Base-by-base conservation (phyloP, 73 alveolate species). In the Stentor coeruleus region DNA sequence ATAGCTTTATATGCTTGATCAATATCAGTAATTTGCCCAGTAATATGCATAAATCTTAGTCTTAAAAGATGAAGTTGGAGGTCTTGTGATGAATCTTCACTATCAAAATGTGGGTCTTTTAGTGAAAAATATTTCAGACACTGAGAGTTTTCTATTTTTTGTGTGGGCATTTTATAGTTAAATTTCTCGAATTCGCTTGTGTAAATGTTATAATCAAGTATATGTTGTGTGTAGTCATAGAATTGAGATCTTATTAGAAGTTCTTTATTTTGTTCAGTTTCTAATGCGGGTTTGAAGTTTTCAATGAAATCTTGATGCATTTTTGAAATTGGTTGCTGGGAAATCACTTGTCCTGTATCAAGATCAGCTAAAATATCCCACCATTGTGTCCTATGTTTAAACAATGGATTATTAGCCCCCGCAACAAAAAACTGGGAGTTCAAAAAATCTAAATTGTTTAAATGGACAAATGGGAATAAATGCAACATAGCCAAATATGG, bases 361-460 rank as follows among this genome's bases (percentile, higher is more conserved):
- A 75, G 83, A 75, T 75, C 83, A n/a, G 35, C 83, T 37, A 37
- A 38, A n/a, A 75, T n/a, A 38, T 75, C 83, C 58, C 83, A 75
- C 72, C 83, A 75, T 75, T 75, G 72, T 20, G 26, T 20, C 1
- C 83, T 28, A 3, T 20, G 41, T 36, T 38, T 31, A 33, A 75
- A 75, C 14, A 75, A n/a, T 15, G 83, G 83, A 38, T 75, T 75
- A 11, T 31, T 75, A 14, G 38, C 83, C 38, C 83, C 83, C n/a
- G 83, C 83, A 39, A 75, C 38, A 38, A 39, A 75, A 33, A 37
- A 37, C 2, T 14, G 66, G 39, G 72, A 39, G 38, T 40, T 75
- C 38, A 75, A 2, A 40, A 75, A 38, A 36, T 75, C 83, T 20
- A 75, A 35, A 66, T 75, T 38, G 26, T n/a, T 39, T 2, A 75